phyloP scores from a whole-genome alignment of 1,139 yeast genomes.

The Lodderomyces pseudojiufengensis region DNA sequence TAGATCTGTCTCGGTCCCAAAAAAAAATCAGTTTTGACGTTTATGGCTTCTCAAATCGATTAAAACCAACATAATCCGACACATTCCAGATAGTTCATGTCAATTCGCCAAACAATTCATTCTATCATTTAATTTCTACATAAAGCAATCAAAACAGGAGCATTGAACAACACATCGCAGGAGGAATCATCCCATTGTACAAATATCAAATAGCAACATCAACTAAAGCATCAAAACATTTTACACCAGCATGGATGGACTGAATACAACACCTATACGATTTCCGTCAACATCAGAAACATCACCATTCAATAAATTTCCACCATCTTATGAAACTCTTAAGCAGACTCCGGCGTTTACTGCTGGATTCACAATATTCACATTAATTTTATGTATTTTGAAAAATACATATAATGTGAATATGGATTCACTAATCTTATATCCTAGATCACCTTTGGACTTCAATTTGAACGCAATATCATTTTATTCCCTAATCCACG shows the following conservation, averaged over 20 bases:
- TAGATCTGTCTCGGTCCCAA: too few species aligned
- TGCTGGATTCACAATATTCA: slow-evolving; percentile 59
- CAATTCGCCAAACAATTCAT: too few species aligned
- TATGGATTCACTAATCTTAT: slow-evolving; percentile 30
- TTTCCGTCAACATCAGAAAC: background rate
- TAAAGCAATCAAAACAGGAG: too few species aligned
- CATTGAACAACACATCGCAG: too few species aligned
- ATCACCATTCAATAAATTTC: slow-evolving; percentile 1
- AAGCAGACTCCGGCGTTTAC: slow-evolving; percentile 54
- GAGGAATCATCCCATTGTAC: too few species aligned
- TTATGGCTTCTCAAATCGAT: too few species aligned
- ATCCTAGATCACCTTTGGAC: slow-evolving; percentile 54
- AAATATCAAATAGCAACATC: background rate
- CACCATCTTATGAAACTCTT: slow-evolving; percentile 4
- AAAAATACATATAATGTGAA: slow-evolving; percentile 20
- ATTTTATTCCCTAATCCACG: slow-evolving; percentile 72
- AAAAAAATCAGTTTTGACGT: too few species aligned
- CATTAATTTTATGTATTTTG: slow-evolving; percentile 32
- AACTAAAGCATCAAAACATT: background rate
- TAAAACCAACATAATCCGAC: too few species aligned
- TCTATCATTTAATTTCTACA: too few species aligned
- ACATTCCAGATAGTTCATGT: too few species aligned
- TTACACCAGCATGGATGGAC: background rate
- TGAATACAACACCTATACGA: too few species aligned
- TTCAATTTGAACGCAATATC: slow-evolving; percentile 64